Conservation (phyloP, 305 asterid genomes). For the Solanum hybrid region DNA sequence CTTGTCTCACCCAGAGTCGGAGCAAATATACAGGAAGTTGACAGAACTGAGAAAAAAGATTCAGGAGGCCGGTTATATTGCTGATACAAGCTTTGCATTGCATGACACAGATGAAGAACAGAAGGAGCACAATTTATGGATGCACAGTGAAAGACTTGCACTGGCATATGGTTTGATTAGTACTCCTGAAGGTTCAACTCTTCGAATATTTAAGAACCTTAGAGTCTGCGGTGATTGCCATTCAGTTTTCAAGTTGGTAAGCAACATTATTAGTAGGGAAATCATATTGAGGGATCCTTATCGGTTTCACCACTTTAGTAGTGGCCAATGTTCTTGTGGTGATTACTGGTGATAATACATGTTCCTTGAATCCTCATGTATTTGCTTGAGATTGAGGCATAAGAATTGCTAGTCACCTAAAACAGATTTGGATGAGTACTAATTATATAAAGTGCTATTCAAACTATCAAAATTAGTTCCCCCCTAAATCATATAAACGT, state of each 20-base stretch:
- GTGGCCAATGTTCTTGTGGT: constrained; percentile 70
- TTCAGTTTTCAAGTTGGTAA: constrained; percentile 61
- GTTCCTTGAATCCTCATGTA: not conserved
- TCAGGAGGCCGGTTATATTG: constrained; percentile 57
- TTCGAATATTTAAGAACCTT: constrained; percentile 74
- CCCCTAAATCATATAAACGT: no score
- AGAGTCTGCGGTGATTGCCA: constrained; percentile 88
- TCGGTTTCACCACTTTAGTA: constrained; percentile 73
- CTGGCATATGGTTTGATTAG: constrained; percentile 62
- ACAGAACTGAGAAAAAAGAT: constrained; percentile 49
- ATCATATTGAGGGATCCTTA: constrained; percentile 72
- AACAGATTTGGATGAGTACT: not conserved
- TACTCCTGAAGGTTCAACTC: constrained; percentile 42
- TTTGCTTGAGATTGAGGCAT: not conserved
- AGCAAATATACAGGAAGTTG: constrained; percentile 34
- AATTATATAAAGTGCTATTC: not conserved
- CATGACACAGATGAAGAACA: constrained; percentile 87
- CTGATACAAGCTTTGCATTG: constrained; percentile 66
- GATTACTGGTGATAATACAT: constrained; percentile 46
- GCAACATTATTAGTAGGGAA: constrained; percentile 47
- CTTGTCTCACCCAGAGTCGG: constrained; percentile 36
- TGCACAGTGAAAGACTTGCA: constrained; percentile 81
- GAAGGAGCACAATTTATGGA: constrained; percentile 69
- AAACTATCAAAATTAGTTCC: no score
- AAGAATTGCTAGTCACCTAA: not conserved